Base-by-base conservation (phyloP, 2,329 filamentous ascomycete species). In the Phyllosticta citribraziliensis region DNA sequence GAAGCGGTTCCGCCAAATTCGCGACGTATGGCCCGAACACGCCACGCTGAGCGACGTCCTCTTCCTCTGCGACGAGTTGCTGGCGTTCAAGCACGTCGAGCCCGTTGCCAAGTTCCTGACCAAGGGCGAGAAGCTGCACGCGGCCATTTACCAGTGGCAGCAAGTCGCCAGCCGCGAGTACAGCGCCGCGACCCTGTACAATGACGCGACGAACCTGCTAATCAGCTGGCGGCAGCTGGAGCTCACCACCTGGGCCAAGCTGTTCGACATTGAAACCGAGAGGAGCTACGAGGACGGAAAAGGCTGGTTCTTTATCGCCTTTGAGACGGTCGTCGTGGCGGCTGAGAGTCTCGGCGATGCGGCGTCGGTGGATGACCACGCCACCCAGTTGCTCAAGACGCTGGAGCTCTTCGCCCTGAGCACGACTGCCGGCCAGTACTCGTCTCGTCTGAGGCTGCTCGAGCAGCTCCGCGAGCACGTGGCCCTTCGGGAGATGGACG, bases 281-380 rank as follows among this genome's bases (percentile, higher is more conserved):
- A 91, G 88, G 67, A 91, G 87, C 67, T 79, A 86, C 22, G 83
- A 89, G 56, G 87, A 91, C 69, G 91, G 93, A 2, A 87, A 86
- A 67, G 87, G 88, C 17, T 99, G 94, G 94, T 99, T 92, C 87
- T 99, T 97, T 68, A 82, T 97, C 63, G 91, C 93, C 0, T 99
- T 97, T 69, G 91, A 97, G 73, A 90, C 88, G 4, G 84, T 96
- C 52, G 82, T 99, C 66, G 87, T 86, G 2, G 87, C 86, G 10
- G 88, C 92, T 0, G 78, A 89, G 59, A 82, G 84, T 20, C 80
- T 93, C 63, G 77, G 70, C 1, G 50, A 82, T 0, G 79, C 82
- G 24, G 80, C 78, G 1, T 82, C 86, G 55, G 74, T 95, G 62
- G 76, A 78, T 40, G 73, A 76, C 17, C 90, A 96, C 70, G 80